Conservation (phyloP, 139 green algal genomes). For the Chlorella sp. region DNA sequence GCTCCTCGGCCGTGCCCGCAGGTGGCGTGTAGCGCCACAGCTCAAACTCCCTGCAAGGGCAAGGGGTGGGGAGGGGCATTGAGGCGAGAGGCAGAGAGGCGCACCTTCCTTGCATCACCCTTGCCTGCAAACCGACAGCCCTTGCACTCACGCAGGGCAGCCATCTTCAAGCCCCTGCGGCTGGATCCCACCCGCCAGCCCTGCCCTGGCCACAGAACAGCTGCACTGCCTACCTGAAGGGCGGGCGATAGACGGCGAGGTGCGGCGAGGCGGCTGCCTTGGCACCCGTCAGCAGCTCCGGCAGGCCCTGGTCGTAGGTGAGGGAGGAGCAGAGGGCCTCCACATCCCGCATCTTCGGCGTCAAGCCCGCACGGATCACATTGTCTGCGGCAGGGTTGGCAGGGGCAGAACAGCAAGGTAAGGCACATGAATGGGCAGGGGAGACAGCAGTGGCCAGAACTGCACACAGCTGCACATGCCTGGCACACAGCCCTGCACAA, state of each 20-base stretch:
- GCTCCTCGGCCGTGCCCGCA: neutral
- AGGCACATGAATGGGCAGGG: no score
- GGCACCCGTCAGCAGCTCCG: slow-evolving; percentile 32
- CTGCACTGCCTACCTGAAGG: neutral
- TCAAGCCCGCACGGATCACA: slow-evolving; percentile 96
- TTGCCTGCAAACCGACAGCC: no score
- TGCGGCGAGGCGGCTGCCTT: neutral
- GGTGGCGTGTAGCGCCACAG: slow-evolving; percentile 84
- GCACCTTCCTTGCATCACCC: no score
- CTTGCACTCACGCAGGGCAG: no score
- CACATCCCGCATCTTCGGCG: slow-evolving; percentile 93
- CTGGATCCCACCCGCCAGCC: slow-evolving; percentile 57
- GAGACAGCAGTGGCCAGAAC: no score
- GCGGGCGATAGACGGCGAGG: slow-evolving; percentile 32
- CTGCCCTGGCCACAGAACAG: slow-evolving; percentile 15
- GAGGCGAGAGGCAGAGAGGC: neutral
- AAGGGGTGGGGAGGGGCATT: neutral
- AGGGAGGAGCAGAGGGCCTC: slow-evolving; percentile 90
- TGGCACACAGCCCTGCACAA: no score
- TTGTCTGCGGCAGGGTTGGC: slow-evolving; percentile 87
- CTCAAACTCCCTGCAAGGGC: slow-evolving; percentile 86
- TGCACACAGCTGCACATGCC: no score
- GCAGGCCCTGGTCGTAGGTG: slow-evolving; percentile 83
- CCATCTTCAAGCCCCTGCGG: no score
- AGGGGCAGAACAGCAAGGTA: neutral